Conservation (phyloP, 768 basidiomycete genomes). For the Mycena filopes region DNA sequence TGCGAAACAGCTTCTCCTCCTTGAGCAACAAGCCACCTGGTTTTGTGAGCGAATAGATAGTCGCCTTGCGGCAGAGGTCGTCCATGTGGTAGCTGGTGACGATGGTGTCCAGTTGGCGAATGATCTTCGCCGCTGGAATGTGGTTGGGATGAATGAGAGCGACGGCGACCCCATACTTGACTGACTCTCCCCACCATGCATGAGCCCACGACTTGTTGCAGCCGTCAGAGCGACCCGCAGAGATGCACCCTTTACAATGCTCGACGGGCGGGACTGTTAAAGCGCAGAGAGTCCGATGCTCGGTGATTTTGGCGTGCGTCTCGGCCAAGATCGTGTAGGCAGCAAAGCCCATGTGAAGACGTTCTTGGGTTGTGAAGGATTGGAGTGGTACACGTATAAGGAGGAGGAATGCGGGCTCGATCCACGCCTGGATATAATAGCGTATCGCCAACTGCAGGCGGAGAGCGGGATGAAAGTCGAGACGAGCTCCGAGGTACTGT, state of each 20-base stretch:
- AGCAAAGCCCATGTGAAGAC: not conserved
- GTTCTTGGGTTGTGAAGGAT: not conserved
- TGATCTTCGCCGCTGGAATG: not conserved
- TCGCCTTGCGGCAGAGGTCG: not conserved
- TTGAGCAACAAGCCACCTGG: too few relatives aligned
- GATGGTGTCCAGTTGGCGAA: not conserved
- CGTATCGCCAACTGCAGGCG: not conserved
- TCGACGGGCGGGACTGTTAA: not conserved
- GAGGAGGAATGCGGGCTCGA: not conserved
- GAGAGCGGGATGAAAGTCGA: not conserved
- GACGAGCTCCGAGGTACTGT: not conserved
- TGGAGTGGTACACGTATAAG: not conserved
- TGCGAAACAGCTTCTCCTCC: too few relatives aligned
- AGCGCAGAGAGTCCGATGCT: not conserved
- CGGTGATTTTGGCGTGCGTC: not conserved
- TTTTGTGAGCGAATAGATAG: not conserved
- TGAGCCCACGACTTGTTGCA: not conserved
- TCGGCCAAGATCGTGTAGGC: not conserved
- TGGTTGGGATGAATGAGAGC: not conserved
- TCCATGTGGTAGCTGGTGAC: not conserved
- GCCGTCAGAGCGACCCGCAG: too few relatives aligned
- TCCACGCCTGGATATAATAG: not conserved
- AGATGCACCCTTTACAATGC: not conserved
- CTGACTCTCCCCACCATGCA: slow-evolving; percentile 8
- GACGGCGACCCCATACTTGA: not conserved